These are phyloP conservation scores for Westerdykella sp. DNA, from an alignment of 2,329 filamentous ascomycete species.

Conservation along the genomic window DNA sequence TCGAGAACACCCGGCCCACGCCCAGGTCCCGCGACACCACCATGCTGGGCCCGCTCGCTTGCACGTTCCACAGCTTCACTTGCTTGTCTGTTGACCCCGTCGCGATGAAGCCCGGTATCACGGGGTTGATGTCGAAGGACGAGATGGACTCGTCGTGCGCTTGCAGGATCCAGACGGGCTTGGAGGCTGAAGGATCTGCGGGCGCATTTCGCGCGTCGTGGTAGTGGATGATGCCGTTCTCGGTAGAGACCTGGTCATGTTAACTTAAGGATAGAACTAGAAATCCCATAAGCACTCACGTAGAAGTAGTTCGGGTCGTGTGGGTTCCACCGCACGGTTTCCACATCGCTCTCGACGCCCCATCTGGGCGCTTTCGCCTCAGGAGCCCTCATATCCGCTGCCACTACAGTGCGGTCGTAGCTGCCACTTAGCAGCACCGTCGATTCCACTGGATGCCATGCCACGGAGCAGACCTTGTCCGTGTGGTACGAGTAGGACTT, in stretches of 20 bases:
- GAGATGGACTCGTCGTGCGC: constrained; percentile 91
- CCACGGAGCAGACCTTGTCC: constrained; percentile 93
- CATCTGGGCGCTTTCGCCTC: constrained; percentile 75
- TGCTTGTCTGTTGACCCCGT: constrained; percentile 92
- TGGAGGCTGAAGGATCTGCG: constrained; percentile 64
- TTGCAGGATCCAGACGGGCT: constrained; percentile 89
- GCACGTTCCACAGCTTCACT: constrained; percentile 95
- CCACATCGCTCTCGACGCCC: constrained; percentile 93
- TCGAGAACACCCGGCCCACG: constrained; percentile 90
- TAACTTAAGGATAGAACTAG: constrained; percentile 6
- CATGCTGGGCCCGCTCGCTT: constrained; percentile 73
- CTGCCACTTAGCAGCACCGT: constrained; percentile 87
- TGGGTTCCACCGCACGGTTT: constrained; percentile 86
- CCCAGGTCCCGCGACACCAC: constrained; percentile 88
- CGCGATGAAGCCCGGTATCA: constrained; percentile 85
- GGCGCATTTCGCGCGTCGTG: constrained; percentile 79
- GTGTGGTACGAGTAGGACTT: constrained; percentile 95
- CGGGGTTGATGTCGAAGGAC: constrained; percentile 83
- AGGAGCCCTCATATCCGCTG: constrained; percentile 93
- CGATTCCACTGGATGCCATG: constrained; percentile 84
- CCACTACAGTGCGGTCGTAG: constrained; percentile 89
- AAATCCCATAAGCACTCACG: constrained; percentile 42
- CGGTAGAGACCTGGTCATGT: constrained; percentile 58
- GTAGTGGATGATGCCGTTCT: constrained; percentile 85
- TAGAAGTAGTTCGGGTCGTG: constrained; percentile 93